These are phyloP conservation scores for Thermochaetoides thermophila DNA, from an alignment of 495 filamentous ascomycete genomes.

Conservation along the genomic window DNA sequence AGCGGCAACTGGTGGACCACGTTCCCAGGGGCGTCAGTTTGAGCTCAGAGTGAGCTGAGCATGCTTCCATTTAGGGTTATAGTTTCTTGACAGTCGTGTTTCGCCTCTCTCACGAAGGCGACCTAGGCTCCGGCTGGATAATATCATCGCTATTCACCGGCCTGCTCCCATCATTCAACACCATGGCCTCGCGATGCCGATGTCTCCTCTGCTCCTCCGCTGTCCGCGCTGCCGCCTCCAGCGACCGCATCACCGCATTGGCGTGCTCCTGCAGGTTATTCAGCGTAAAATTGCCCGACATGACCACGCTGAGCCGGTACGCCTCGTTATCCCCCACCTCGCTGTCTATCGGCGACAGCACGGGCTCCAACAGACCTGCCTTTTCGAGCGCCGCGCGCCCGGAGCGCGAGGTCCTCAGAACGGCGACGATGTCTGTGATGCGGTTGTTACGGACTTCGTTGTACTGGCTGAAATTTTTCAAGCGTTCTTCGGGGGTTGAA, in stretches of 20 bases:
- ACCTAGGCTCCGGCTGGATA: constrained; percentile 30
- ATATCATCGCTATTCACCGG: constrained; percentile 44
- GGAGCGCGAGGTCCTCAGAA: constrained; percentile 19
- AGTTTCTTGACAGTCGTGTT: too few relatives aligned
- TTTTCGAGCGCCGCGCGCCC: constrained; percentile 29
- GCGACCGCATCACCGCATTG: constrained; percentile 21
- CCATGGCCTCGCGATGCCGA: constrained; percentile 47
- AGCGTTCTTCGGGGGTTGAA: constrained; percentile 24
- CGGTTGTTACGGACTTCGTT: constrained; percentile 27
- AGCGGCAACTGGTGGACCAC: too few relatives aligned
- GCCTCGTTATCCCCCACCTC: constrained; percentile 5
- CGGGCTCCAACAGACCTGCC: constrained; percentile 22
- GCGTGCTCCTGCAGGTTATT: constrained; percentile 16
- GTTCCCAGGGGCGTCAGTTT: too few relatives aligned
- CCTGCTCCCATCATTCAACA: constrained; percentile 44
- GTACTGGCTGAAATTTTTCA: constrained; percentile 31
- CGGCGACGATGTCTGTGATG: constrained; percentile 28
- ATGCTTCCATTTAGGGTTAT: too few relatives aligned
- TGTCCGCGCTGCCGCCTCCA: constrained; percentile 23
- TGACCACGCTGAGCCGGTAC: constrained; percentile 18
- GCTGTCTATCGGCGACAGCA: constrained; percentile 6
- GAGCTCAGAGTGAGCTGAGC: too few relatives aligned
- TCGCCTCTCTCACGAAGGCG: constrained; percentile 6
- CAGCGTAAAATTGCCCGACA: constrained; percentile 21
- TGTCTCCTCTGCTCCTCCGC: constrained; percentile 39